phyloP scores from a whole-genome alignment of 164 flowering plant genomes.

The Macadamia tetraphylla region DNA sequence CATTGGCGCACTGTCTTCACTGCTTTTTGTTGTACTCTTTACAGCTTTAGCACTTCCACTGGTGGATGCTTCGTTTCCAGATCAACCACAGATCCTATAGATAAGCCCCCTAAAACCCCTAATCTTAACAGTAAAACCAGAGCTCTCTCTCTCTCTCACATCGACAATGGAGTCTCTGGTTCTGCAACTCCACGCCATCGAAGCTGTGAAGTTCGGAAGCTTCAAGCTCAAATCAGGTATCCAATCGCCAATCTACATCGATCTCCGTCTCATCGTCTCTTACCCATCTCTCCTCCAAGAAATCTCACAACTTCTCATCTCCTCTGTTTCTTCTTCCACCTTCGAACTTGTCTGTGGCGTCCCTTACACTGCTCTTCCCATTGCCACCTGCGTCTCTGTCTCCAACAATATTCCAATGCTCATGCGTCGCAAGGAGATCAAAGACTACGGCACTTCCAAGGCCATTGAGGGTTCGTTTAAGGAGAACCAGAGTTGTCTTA shows the following conservation, averaged over 20 bases:
- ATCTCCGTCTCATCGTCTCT: constrained; percentile 92
- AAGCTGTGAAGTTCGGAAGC: constrained; percentile 89
- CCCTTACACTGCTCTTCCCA: constrained; percentile 96
- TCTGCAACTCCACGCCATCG: constrained; percentile 75
- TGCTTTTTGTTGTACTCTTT: too few species aligned
- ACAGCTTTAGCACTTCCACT: too few species aligned
- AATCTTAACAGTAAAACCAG: neutral
- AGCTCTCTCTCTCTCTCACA: neutral
- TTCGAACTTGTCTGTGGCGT: constrained; percentile 85
- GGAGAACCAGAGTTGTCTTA: constrained; percentile 44
- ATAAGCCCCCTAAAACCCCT: neutral
- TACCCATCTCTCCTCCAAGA: constrained; percentile 76
- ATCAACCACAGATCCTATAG: neutral
- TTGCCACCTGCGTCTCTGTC: constrained; percentile 74
- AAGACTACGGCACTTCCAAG: constrained; percentile 78
- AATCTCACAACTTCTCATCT: constrained; percentile 58
- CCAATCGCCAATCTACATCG: constrained; percentile 86
- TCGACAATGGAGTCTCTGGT: constrained; percentile 66
- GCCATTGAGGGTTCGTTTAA: constrained; percentile 68
- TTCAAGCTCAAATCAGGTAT: constrained; percentile 95
- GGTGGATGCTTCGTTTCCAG: neutral
- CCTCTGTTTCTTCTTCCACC: constrained; percentile 41
- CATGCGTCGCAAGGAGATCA: constrained; percentile 91
- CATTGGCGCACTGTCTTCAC: too few species aligned
- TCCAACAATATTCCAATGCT: constrained; percentile 68